Evolutionary conservation across 2,329 filamentous ascomycete genomes (phyloP).

Genomic region (Sporothrix variecibatus): DNA sequence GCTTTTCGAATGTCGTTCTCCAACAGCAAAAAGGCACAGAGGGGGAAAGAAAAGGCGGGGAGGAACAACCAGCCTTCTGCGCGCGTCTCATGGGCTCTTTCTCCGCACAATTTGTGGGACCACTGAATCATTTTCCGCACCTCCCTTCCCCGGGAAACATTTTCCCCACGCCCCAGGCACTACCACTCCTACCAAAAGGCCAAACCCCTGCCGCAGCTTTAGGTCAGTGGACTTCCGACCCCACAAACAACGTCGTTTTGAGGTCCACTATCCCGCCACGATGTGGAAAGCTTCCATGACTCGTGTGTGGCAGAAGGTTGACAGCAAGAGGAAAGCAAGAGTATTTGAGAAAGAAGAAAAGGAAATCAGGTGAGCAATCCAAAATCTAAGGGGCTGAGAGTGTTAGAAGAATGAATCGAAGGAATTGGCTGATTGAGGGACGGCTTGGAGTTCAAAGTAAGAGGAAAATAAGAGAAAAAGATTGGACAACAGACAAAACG

Average conservation of each 20-base stretch:
- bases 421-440: background rate
- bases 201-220: background rate
- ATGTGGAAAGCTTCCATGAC: background rate
- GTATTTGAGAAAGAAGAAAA: background rate
- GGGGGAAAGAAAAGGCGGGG: background rate
- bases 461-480: too few relatives aligned
- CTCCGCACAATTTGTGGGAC: slow-evolving; percentile 14
- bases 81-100: background rate
- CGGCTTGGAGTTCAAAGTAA: too few relatives aligned
- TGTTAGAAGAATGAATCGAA: background rate
- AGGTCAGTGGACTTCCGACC: background rate
- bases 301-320: background rate
- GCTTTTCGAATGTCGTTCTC: background rate
- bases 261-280: background rate
- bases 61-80: background rate
- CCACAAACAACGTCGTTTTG: background rate
- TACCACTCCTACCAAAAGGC: background rate
- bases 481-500: background rate
- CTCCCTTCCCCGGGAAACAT: slow-evolving; percentile 20
- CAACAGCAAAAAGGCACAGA: background rate
- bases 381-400: background rate
- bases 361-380: background rate
- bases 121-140: slow-evolving; percentile 19
- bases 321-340: background rate
- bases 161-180: slow-evolving; percentile 19